These are phyloP conservation scores for Sporothrix euskadiensis DNA, from an alignment of 2,329 filamentous ascomycete genomes.

Conservation along the genomic window DNA sequence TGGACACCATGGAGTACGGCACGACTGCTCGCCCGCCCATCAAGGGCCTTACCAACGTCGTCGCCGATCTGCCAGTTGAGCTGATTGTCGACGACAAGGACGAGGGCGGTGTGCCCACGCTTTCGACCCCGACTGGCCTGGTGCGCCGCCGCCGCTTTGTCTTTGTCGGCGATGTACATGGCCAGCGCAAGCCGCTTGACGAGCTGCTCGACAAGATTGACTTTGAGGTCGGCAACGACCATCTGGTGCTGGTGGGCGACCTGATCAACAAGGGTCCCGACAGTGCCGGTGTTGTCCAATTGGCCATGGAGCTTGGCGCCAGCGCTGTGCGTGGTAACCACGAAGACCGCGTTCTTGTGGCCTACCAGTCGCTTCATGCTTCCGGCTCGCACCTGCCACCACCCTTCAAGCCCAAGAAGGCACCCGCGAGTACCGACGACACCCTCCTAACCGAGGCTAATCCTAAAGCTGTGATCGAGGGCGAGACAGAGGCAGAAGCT, in stretches of 20 bases:
- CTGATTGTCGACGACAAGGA: conserved; percentile 36
- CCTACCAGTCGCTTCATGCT: conserved; percentile 48
- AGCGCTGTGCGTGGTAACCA: conserved; percentile 89
- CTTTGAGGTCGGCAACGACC: conserved; percentile 64
- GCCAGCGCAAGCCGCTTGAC: conserved; percentile 69
- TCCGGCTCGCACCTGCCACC: not conserved
- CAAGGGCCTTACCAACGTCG: conserved; percentile 36
- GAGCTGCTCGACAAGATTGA: conserved; percentile 65
- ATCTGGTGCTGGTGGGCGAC: conserved; percentile 75
- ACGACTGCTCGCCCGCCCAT: conserved; percentile 44
- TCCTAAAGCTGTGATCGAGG: conserved; percentile 8
- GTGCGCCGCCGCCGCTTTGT: conserved; percentile 60
- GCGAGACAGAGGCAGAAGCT: conserved; percentile 27
- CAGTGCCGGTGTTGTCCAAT: conserved; percentile 72
- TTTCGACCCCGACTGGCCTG: conserved; percentile 37
- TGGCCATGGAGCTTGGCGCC: conserved; percentile 71
- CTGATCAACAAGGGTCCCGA: conserved; percentile 86
- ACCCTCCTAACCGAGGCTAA: not conserved
- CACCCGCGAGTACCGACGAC: not conserved
- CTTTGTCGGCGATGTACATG: conserved; percentile 90
- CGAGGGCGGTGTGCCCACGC: not conserved
- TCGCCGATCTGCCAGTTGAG: conserved; percentile 39
- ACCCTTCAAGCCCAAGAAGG: not conserved
- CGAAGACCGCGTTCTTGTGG: conserved; percentile 80
- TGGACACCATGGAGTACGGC: conserved; percentile 39